A percentile compares a stretch with the other conserved stretches of the same genome.
Evolutionary conservation across 176 grass and related monocot species (phyloP).

Genomic region (bread wheat (Triticum aestivum)): IWGSC_CS_RefSeq_v2.1 NC_057806.1:8527493-8527992

Average conservation of each 20-base stretch:
- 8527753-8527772: not conserved
- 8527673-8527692: slow-evolving; percentile 81
- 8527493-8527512: not conserved
- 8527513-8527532: not conserved
- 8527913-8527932: slow-evolving; percentile 72
- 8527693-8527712: slow-evolving; percentile 38
- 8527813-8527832: slow-evolving; percentile 58
- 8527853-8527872: slow-evolving; percentile 66
- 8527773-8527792: not conserved
- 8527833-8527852: slow-evolving; percentile 88
- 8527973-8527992: slow-evolving; percentile 77
- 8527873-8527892: slow-evolving; percentile 78
- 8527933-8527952: slow-evolving; percentile 65
- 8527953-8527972: slow-evolving; percentile 82
- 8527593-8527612: slow-evolving; percentile 93
- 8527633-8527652: slow-evolving; percentile 95
- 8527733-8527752: not conserved
- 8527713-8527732: slow-evolving; percentile 1
- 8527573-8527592: slow-evolving; percentile 56
- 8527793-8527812: not conserved
- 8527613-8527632: slow-evolving; percentile 95
- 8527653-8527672: slow-evolving; percentile 86
- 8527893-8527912: slow-evolving; percentile 68
- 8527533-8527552: not conserved
- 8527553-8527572: slow-evolving; percentile 39